A percentile compares a stretch with the other conserved stretches of the same genome.
phyloP scores from a whole-genome alignment of 2,329 filamentous ascomycete genomes.

The Verticillium zaregamsianum region DNA sequence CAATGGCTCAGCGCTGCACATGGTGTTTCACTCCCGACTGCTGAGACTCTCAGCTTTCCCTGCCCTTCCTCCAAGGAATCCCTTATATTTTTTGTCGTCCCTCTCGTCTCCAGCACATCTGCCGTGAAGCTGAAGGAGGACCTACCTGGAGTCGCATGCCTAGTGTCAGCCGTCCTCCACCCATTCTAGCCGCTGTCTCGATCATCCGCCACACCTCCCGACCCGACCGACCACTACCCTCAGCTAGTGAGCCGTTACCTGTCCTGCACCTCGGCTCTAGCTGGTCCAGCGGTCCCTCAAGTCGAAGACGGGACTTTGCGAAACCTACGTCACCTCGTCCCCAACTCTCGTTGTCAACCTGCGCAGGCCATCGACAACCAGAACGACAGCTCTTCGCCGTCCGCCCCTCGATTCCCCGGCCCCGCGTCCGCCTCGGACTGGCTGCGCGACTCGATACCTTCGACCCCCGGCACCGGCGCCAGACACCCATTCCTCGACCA shows the following conservation, averaged over 20 bases:
- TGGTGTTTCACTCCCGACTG: conserved; percentile 1
- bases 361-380: neutral
- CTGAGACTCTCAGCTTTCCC: neutral
- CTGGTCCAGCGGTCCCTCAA: neutral
- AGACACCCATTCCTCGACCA: neutral
- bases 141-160: neutral
- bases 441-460: neutral
- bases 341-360: neutral
- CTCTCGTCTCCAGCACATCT: neutral
- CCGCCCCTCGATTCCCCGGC: neutral
- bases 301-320: neutral
- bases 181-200: neutral
- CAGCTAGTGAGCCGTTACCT: neutral
- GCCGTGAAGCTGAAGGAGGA: neutral
- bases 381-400: neutral
- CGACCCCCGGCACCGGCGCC: neutral
- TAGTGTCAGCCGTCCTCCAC: neutral
- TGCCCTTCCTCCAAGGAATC: neutral
- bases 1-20: neutral
- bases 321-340: neutral
- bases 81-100: neutral
- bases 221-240: neutral
- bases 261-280: neutral
- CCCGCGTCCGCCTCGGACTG: neutral
- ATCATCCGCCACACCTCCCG: neutral